Percentiles rank a stretch among this genome's conserved stretches.
Conservation (phyloP, 202 grass and related monocot genomes). For the Cymbopogon flexuosus region DNA sequence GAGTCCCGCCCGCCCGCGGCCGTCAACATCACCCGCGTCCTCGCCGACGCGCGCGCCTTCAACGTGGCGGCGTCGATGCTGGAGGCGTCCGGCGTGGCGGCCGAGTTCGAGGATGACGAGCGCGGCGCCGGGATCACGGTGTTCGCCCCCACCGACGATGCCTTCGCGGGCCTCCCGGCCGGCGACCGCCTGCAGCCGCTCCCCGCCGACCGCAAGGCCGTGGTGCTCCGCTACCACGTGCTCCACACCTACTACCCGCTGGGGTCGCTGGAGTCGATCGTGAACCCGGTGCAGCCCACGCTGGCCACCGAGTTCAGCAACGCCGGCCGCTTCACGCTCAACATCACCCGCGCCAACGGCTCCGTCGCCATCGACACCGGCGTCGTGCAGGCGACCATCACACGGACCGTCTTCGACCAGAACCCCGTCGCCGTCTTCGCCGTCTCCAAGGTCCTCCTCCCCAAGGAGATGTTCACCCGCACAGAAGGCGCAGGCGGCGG, state of each 20-base stretch:
- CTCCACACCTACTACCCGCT: constrained; percentile 97
- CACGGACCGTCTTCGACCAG: constrained; percentile 87
- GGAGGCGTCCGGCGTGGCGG: constrained; percentile 61
- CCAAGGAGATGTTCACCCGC: constrained; percentile 73
- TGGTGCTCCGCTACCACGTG: constrained; percentile 88
- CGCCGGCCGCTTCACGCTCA: constrained; percentile 80
- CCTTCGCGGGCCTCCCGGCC: constrained; percentile 66
- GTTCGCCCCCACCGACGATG: constrained; percentile 87
- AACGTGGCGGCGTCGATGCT: constrained; percentile 88
- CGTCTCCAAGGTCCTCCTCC: constrained; percentile 77
- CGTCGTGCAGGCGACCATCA: constrained; percentile 84
- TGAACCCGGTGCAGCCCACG: constrained; percentile 87
- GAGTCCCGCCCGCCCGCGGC: constrained; percentile 36
- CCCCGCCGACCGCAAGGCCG: constrained; percentile 69
- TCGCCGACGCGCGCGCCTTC: constrained; percentile 72
- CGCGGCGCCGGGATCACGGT: constrained; percentile 83
- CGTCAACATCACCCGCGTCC: constrained; percentile 65
- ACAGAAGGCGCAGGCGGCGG: not conserved
- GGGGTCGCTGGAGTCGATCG: constrained; percentile 88
- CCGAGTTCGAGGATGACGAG: constrained; percentile 82
- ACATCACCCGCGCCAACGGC: constrained; percentile 79
- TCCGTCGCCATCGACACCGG: constrained; percentile 94
- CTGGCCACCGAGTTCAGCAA: constrained; percentile 74
- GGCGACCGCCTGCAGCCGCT: constrained; percentile 73
- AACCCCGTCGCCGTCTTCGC: constrained; percentile 92